These are phyloP conservation scores for Leishmania mexicana DNA, from an alignment of 208 protist genomes.

Conservation along the genomic window DNA sequence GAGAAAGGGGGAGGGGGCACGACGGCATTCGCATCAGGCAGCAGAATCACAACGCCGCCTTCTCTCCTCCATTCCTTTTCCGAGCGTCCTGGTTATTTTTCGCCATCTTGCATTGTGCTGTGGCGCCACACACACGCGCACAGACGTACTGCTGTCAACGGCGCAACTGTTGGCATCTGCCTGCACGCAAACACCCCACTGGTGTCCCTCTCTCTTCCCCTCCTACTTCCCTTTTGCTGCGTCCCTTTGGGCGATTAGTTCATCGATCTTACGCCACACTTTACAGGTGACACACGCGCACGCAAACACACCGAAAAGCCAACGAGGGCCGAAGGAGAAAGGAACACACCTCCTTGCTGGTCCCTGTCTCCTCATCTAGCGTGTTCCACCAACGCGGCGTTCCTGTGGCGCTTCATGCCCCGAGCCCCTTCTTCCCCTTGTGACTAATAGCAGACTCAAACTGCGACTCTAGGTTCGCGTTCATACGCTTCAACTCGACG, in stretches of 20 bases:
- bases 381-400: not conserved
- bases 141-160: not conserved
- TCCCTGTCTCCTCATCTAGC: not conserved
- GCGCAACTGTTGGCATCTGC: not conserved
- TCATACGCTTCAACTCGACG: slow-evolving; percentile 55
- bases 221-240: not conserved
- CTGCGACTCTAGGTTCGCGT: slow-evolving; percentile 63
- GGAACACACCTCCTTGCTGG: not conserved
- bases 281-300: not conserved
- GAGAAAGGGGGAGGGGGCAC: not conserved
- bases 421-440: slow-evolving; percentile 78
- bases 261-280: not conserved
- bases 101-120: not conserved
- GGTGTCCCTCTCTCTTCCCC: not conserved
- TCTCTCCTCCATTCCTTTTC: not conserved
- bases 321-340: not conserved
- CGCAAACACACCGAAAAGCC: not conserved
- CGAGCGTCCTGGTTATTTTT: not conserved
- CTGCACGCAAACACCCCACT: not conserved
- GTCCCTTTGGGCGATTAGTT: not conserved
- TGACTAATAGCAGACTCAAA: slow-evolving; percentile 63
- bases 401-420: slow-evolving; percentile 33
- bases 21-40: not conserved
- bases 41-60: not conserved
- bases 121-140: not conserved